A percentile compares a stretch with the other conserved stretches of the same genome.
Conservation (phyloP, 192 early-diverging fungal genomes). For the Podila minutissima region DNA sequence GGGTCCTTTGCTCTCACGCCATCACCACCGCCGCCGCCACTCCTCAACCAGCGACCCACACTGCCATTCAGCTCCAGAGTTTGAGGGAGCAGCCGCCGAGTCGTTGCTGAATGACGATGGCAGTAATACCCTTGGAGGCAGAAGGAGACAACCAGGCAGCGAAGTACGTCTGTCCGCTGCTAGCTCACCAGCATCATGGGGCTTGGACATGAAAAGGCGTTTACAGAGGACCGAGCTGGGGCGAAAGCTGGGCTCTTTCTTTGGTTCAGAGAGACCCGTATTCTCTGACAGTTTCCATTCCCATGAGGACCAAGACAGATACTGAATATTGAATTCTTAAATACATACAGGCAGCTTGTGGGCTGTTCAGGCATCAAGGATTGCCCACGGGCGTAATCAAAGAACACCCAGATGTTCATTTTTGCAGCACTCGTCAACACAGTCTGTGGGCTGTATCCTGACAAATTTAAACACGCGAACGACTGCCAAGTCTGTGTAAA, state of each 20-base stretch:
- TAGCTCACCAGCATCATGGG: slow-evolving; percentile 8
- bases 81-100: slow-evolving; percentile 5
- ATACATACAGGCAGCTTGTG: no score
- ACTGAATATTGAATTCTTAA: slow-evolving; percentile 3
- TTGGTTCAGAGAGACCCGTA: slow-evolving; percentile 30
- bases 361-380: no score
- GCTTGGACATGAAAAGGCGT: slow-evolving; percentile 26
- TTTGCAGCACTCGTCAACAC: no score
- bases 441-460: no score
- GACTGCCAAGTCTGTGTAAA: no score
- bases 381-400: no score
- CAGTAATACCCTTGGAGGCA: neutral
- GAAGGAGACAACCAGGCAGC: neutral
- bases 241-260: slow-evolving; percentile 22
- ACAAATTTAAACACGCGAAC: no score
- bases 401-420: no score
- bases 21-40: slow-evolving; percentile 1
- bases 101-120: slow-evolving; percentile 15
- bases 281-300: slow-evolving; percentile 29
- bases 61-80: neutral
- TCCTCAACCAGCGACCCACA: neutral
- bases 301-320: slow-evolving; percentile 22
- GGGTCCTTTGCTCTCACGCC: slow-evolving; percentile 9
- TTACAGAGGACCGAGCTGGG: slow-evolving; percentile 35
- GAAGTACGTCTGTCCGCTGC: slow-evolving; percentile 9